These are phyloP conservation scores for Chaetomium sp. DNA, from an alignment of 2,329 filamentous ascomycete genomes.

Conservation along the genomic window DNA sequence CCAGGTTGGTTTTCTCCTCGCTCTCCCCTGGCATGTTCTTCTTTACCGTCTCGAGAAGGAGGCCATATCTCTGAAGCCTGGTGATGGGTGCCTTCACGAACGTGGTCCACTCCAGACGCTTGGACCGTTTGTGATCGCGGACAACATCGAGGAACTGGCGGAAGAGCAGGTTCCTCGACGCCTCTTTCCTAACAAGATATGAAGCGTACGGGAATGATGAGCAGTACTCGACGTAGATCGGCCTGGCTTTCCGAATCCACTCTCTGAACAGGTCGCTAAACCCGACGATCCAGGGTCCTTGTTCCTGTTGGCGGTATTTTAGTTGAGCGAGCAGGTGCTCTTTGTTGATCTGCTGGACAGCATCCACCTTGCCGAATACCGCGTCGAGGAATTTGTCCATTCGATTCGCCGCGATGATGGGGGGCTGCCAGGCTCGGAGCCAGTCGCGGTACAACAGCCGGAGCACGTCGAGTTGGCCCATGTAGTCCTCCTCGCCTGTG, in stretches of 20 bases:
- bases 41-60: conserved; percentile 79
- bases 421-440: conserved; percentile 70
- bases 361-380: conserved; percentile 90
- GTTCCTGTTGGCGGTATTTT: conserved; percentile 95
- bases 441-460: conserved; percentile 83
- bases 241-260: conserved; percentile 93
- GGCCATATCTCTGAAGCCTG: conserved; percentile 83
- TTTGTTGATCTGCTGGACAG: conserved; percentile 87
- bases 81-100: conserved; percentile 94
- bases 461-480: conserved; percentile 85
- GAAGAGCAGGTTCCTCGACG: conserved; percentile 83
- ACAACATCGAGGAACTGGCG: conserved; percentile 80
- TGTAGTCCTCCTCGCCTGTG: conserved; percentile 87
- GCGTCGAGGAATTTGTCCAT: conserved; percentile 77
- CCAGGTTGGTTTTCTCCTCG: conserved; percentile 85
- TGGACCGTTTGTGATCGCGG: conserved; percentile 74
- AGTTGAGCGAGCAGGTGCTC: conserved; percentile 89
- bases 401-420: conserved; percentile 77
- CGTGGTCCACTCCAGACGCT: conserved; percentile 88
- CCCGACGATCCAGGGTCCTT: conserved; percentile 89
- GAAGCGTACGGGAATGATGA: conserved; percentile 82
- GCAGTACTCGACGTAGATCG: conserved; percentile 89
- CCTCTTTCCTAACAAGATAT: conserved; percentile 80
- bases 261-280: conserved; percentile 98
- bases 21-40: conserved; percentile 82